Conservation (phyloP, 2,329 filamentous ascomycete species). For the Colletotrichum sp. region DNA sequence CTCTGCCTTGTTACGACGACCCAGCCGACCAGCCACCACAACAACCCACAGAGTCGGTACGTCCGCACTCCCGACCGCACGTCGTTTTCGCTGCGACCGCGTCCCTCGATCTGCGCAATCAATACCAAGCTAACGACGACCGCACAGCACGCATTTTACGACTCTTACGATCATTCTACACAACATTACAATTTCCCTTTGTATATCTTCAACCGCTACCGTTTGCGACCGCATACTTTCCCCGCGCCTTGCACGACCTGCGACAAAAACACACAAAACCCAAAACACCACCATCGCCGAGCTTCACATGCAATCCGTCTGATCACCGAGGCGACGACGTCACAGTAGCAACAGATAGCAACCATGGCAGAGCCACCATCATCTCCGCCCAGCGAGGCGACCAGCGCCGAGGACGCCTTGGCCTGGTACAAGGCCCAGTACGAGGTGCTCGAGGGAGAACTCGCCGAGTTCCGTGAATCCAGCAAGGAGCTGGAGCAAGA, state of each 20-base stretch:
- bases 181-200: constrained; percentile 3
- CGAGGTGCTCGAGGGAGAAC: constrained; percentile 87
- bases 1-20: neutral
- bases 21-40: neutral
- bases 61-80: neutral
- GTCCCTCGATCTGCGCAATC: neutral
- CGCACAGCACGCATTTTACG: constrained; percentile 1
- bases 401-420: constrained; percentile 74
- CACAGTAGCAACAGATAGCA: neutral
- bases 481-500: constrained; percentile 94
- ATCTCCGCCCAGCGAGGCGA: constrained; percentile 61
- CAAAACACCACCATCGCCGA: neutral
- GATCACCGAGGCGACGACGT: neutral
- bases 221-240: constrained; percentile 4
- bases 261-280: neutral
- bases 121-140: neutral
- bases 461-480: constrained; percentile 91
- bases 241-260: neutral
- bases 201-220: constrained; percentile 9
- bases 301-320: constrained; percentile 11
- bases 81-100: neutral
- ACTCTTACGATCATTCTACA: constrained; percentile 14
- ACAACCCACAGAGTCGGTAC: constrained; percentile 3
- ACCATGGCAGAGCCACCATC: constrained; percentile 66
- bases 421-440: constrained; percentile 97